Evolutionary conservation across 2,329 filamentous ascomycete genomes (phyloP).

Genomic region (Lojkania enalia): DNA sequence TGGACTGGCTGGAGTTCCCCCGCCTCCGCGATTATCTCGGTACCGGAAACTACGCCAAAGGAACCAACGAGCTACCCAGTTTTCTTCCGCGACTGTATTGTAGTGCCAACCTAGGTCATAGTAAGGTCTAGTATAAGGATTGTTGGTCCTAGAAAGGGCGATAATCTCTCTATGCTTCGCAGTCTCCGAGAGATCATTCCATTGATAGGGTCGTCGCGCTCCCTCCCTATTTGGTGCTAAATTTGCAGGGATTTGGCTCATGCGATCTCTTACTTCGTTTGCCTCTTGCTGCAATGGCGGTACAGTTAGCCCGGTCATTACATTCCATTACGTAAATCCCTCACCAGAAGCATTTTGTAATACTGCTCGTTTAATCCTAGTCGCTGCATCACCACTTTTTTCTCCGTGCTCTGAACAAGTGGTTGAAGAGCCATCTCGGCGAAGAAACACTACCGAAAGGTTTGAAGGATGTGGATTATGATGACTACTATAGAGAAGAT

Average conservation of each 20-base stretch:
- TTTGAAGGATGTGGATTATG: no score
- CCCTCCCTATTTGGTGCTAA: slow-evolving; percentile 41
- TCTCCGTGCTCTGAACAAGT: slow-evolving; percentile 51
- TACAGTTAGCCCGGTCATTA: not conserved
- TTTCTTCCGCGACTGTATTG: slow-evolving; percentile 48
- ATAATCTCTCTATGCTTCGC: slow-evolving; percentile 51
- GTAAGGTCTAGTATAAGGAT: slow-evolving; percentile 43
- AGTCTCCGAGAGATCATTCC: slow-evolving; percentile 53
- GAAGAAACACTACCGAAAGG: no score
- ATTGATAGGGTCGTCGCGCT: slow-evolving; percentile 47
- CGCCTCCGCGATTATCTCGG: slow-evolving; percentile 45
- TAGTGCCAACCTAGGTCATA: slow-evolving; percentile 49
- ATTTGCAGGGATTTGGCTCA: slow-evolving; percentile 45
- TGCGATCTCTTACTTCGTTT: slow-evolving; percentile 44
- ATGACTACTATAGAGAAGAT: no score
- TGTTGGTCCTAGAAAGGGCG: slow-evolving; percentile 46
- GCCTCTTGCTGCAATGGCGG: slow-evolving; percentile 50
- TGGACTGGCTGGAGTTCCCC: no score
- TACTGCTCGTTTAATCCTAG: slow-evolving; percentile 47
- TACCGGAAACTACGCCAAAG: slow-evolving; percentile 58
- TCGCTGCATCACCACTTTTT: slow-evolving; percentile 47
- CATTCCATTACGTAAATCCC: slow-evolving; percentile 5
- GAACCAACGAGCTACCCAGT: slow-evolving; percentile 57
- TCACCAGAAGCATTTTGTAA: slow-evolving; percentile 52
- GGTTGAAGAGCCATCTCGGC: slow-evolving; percentile 24